Evolutionary conservation across 371 early-diverging fungal species (phyloP).

Genomic region (Mucor plumbeus): DNA sequence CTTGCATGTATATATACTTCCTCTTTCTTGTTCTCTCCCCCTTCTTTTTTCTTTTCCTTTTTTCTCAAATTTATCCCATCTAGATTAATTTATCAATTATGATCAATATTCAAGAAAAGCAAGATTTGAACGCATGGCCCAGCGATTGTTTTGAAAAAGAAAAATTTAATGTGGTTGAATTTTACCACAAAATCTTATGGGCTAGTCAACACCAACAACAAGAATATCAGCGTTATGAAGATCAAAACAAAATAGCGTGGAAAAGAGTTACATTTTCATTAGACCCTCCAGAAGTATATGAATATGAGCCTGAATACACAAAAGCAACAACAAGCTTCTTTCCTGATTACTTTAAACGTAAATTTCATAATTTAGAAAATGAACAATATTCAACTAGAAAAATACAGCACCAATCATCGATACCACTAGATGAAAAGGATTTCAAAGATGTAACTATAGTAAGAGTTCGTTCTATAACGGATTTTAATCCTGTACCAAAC

Average conservation of each 20-base stretch:
- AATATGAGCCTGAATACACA: conserved; percentile 26
- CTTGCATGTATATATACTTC: neutral
- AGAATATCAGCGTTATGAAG: neutral
- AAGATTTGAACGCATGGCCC: neutral
- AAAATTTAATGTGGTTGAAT: conserved; percentile 19
- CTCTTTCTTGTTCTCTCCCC: neutral
- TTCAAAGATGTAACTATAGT: neutral
- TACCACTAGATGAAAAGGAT: neutral
- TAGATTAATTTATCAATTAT: neutral
- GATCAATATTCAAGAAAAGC: conserved; percentile 1
- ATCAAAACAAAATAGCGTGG: neutral
- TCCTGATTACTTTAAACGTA: neutral
- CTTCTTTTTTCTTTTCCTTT: conserved; percentile 3
- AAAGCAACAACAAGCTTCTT: neutral
- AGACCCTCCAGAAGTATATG: conserved; percentile 20
- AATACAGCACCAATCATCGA: neutral
- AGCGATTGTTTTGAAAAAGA: neutral
- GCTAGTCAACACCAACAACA: conserved; percentile 17
- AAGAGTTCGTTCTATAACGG: conserved; percentile 5
- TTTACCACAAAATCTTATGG: conserved; percentile 25
- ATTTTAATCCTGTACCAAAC: conserved; percentile 20
- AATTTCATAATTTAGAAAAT: neutral
- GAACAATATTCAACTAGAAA: conserved; percentile 10
- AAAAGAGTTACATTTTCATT: conserved; percentile 21
- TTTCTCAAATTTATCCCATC: neutral